A percentile compares a stretch with the other conserved stretches of the same genome.
Evolutionary conservation across 345 rosid genomes (phyloP).

Genomic region (Lumnitzera racemosa): DNA sequence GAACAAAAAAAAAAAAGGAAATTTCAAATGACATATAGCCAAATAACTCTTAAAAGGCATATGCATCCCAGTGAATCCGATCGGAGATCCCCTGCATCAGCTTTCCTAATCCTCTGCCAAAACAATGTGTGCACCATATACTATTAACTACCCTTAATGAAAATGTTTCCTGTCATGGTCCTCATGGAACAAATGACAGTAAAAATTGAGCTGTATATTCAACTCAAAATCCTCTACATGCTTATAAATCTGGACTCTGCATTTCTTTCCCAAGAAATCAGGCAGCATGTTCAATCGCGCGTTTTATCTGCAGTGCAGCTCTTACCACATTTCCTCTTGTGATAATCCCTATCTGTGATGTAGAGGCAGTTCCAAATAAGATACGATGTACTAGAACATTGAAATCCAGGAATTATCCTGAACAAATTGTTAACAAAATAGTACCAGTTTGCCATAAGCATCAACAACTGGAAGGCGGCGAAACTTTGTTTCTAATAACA

Average conservation of each 20-base stretch:
- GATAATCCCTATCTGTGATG: constrained; percentile 64
- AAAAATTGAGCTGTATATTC: no score
- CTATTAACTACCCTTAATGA: no score
- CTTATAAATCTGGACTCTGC: background rate
- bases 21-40: no score
- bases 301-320: constrained; percentile 65
- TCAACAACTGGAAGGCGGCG: constrained; percentile 84
- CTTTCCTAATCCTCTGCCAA: no score
- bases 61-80: no score
- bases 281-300: constrained; percentile 9
- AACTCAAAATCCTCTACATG: no score
- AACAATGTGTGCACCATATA: no score
- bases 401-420: constrained; percentile 1
- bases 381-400: background rate
- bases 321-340: constrained; percentile 71
- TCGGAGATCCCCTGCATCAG: no score
- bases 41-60: no score
- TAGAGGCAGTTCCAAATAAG: constrained; percentile 11
- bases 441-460: constrained; percentile 66
- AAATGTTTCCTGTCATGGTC: no score
- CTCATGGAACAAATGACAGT: no score
- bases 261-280: background rate
- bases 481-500: constrained; percentile 86
- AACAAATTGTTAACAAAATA: constrained; percentile 6
- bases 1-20: no score